These are phyloP conservation scores for Fusarium verticillioides DNA, from an alignment of 2,329 filamentous ascomycete genomes.

Conservation along the genomic window DNA sequence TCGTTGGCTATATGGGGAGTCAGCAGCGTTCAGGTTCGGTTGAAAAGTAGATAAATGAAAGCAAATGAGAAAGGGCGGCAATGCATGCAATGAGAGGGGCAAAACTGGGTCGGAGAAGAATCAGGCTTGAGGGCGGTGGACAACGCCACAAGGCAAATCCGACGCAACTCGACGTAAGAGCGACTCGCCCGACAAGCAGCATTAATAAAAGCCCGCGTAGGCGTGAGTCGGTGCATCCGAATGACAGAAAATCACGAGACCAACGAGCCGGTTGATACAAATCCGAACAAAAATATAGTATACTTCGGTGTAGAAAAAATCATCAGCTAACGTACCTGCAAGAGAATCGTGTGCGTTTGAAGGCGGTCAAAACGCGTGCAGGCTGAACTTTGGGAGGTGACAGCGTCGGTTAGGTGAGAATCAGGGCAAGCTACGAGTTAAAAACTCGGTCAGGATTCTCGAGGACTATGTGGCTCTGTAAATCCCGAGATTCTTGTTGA, in stretches of 20 bases:
- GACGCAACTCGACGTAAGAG: conserved; percentile 35
- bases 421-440: conserved; percentile 4
- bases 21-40: conserved; percentile 26
- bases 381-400: conserved; percentile 19
- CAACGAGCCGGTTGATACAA: neutral
- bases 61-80: conserved; percentile 27
- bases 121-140: conserved; percentile 41
- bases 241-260: neutral
- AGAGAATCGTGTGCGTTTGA: conserved; percentile 22
- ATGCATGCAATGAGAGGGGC: conserved; percentile 38
- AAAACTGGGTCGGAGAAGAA: conserved; percentile 42
- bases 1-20: conserved; percentile 33
- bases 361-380: conserved; percentile 44
- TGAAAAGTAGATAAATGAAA: conserved; percentile 24
- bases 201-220: conserved; percentile 17
- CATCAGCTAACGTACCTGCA: conserved; percentile 39
- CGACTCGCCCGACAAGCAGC: conserved; percentile 20
- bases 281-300: neutral
- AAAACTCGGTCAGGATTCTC: conserved; percentile 9
- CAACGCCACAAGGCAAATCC: conserved; percentile 46
- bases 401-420: conserved; percentile 19
- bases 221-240: conserved; percentile 5
- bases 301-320: neutral
- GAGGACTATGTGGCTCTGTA: conserved; percentile 1
- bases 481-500: conserved; percentile 2